Percentiles rank a stretch among this genome's conserved stretches.
These are phyloP conservation scores for Ulmus americana DNA, from an alignment of 331 rosid genomes.

Conservation along the genomic window DNA sequence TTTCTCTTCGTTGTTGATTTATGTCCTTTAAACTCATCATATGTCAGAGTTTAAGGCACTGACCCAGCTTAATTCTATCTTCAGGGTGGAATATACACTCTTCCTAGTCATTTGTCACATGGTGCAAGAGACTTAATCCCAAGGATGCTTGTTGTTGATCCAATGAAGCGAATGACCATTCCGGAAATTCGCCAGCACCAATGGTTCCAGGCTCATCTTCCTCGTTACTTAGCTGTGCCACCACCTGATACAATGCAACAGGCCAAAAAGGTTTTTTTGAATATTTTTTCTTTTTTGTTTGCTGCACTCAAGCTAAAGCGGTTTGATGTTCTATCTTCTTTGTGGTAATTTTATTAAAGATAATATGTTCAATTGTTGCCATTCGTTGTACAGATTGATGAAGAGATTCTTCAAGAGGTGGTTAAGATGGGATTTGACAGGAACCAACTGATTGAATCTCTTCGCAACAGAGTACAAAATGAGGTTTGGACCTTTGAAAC, in stretches of 20 bases:
- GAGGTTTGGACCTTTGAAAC: slow-evolving; percentile 47
- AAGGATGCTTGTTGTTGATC: slow-evolving; percentile 86
- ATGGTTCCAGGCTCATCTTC: slow-evolving; percentile 90
- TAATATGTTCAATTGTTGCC: not conserved
- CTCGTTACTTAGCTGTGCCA: slow-evolving; percentile 79
- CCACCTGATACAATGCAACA: slow-evolving; percentile 75
- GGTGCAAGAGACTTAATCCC: slow-evolving; percentile 88
- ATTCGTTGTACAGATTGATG: slow-evolving; percentile 65
- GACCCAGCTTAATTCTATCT: slow-evolving; percentile 16
- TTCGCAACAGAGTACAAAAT: slow-evolving; percentile 66
- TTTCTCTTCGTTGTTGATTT: not conserved
- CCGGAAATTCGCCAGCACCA: slow-evolving; percentile 85
- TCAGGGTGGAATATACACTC: slow-evolving; percentile 87
- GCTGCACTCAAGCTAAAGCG: not conserved
- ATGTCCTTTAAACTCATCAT: not conserved
- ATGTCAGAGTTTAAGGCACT: not conserved
- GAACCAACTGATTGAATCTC: slow-evolving; percentile 67
- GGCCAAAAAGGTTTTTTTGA: slow-evolving; percentile 56
- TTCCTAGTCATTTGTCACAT: slow-evolving; percentile 81
- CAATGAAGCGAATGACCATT: slow-evolving; percentile 80
- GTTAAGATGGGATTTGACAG: slow-evolving; percentile 74
- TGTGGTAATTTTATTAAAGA: not conserved
- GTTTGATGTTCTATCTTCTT: not conserved
- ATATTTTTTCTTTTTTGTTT: slow-evolving; percentile 2
- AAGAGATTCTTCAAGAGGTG: slow-evolving; percentile 80